Evolutionary conservation across 2,329 filamentous ascomycete species (phyloP).

Genomic region (Xylaria arbuscula): DNA sequence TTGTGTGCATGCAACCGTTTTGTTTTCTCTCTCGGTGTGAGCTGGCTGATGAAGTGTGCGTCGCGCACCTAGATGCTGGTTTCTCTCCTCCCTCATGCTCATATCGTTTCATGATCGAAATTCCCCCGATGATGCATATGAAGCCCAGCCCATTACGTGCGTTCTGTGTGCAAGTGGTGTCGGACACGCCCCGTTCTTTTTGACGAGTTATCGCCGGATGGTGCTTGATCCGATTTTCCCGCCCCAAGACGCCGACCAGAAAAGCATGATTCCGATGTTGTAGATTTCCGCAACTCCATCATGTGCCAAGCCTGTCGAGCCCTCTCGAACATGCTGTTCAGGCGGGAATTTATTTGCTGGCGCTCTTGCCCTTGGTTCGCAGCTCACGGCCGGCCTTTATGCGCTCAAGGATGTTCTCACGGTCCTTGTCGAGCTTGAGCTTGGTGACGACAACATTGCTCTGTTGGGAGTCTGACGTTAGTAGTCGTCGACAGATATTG

Average conservation of each 20-base stretch:
- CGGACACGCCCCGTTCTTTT: conserved; percentile 21
- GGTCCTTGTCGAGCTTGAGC: conserved; percentile 68
- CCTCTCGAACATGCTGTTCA: conserved; percentile 22
- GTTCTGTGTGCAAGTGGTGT: conserved; percentile 37
- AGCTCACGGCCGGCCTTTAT: conserved; percentile 84
- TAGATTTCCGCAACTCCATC: conserved; percentile 23
- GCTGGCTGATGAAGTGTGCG: conserved; percentile 31
- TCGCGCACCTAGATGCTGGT: conserved; percentile 50
- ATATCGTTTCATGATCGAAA: conserved; percentile 31
- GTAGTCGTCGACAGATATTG: not conserved
- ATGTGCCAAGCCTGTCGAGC: conserved; percentile 15
- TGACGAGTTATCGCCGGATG: conserved; percentile 22
- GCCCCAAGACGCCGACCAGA: conserved; percentile 31
- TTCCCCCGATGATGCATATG: conserved; percentile 32
- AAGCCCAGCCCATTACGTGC: conserved; percentile 36
- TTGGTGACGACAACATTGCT: conserved; percentile 34
- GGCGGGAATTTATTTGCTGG: conserved; percentile 58
- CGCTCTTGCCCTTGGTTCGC: conserved; percentile 76
- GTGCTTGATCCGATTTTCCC: conserved; percentile 37
- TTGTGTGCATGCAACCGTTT: conserved; percentile 65
- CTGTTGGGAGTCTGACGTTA: conserved; percentile 16
- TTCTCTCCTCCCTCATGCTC: conserved; percentile 22
- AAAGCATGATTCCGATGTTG: conserved; percentile 26
- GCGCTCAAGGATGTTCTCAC: conserved; percentile 87
- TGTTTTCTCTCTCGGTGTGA: conserved; percentile 49